Evolutionary conservation across 345 rosid species (phyloP).

Genomic region (sweet orange (Citrus sinensis)): DVS_A1.0 CM039165.1:31925501-31926000

Average conservation of each 20-base stretch:
- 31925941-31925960: slow-evolving; percentile 43
- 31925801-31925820: slow-evolving; percentile 12
- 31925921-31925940: slow-evolving; percentile 52
- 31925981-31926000: slow-evolving; percentile 45
- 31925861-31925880: slow-evolving; percentile 72
- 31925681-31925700: slow-evolving; percentile 24
- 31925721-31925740: slow-evolving; percentile 34
- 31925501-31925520: slow-evolving; percentile 21
- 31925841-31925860: slow-evolving; percentile 25
- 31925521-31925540: slow-evolving; percentile 82
- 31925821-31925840: slow-evolving; percentile 21
- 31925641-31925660: slow-evolving; percentile 55
- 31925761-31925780: slow-evolving; percentile 20
- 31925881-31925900: slow-evolving; percentile 71
- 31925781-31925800: slow-evolving; percentile 23
- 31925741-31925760: slow-evolving; percentile 12
- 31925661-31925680: slow-evolving; percentile 19
- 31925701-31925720: slow-evolving; percentile 22
- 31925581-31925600: slow-evolving; percentile 15
- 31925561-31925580: slow-evolving; percentile 22
- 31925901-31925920: slow-evolving; percentile 51
- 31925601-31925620: slow-evolving; percentile 1
- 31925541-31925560: slow-evolving; percentile 46
- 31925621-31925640: slow-evolving; percentile 12
- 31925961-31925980: slow-evolving; percentile 67